Conservation (phyloP, 2,329 filamentous ascomycete species). For the Orbilia javanica region DNA sequence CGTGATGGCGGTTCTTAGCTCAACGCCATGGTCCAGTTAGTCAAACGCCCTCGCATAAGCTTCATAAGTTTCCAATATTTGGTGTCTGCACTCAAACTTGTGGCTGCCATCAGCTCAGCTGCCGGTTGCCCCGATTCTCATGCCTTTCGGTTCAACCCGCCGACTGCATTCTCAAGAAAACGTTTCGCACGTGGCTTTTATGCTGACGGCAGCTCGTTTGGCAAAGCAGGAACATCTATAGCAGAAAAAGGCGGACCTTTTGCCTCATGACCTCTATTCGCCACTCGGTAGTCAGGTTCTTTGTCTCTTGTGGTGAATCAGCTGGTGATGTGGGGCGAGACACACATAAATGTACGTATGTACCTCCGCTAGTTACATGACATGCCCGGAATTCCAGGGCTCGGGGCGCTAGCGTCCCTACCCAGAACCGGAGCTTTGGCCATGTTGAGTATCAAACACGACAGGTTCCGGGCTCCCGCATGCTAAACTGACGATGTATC, state of each 20-base stretch:
- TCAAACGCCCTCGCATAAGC: slow-evolving; percentile 46
- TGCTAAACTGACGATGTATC: slow-evolving; percentile 9
- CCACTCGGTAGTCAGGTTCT: slow-evolving; percentile 20
- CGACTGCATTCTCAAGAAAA: slow-evolving; percentile 34
- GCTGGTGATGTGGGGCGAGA: slow-evolving; percentile 27
- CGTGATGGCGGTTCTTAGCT: slow-evolving; percentile 34
- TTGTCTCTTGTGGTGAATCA: slow-evolving; percentile 23
- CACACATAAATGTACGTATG: neutral
- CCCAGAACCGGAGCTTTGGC: slow-evolving; percentile 12
- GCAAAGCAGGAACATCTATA: slow-evolving; percentile 15
- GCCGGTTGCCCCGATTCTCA: slow-evolving; percentile 38
- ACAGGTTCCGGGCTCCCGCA: slow-evolving; percentile 7
- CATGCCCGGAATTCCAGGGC: neutral
- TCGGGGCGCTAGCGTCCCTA: slow-evolving; percentile 1
- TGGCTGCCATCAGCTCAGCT: slow-evolving; percentile 47
- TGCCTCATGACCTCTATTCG: slow-evolving; percentile 19
- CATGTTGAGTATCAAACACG: slow-evolving; percentile 8
- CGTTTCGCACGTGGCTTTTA: slow-evolving; percentile 44
- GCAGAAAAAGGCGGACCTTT: neutral
- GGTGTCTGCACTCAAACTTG: slow-evolving; percentile 34
- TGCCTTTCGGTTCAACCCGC: slow-evolving; percentile 46
- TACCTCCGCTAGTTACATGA: neutral
- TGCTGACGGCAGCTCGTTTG: slow-evolving; percentile 9
- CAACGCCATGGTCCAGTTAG: slow-evolving; percentile 10
- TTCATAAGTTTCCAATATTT: slow-evolving; percentile 10